Conservation (phyloP, 805 yeast species). For the Ogataea glucozyma region DNA sequence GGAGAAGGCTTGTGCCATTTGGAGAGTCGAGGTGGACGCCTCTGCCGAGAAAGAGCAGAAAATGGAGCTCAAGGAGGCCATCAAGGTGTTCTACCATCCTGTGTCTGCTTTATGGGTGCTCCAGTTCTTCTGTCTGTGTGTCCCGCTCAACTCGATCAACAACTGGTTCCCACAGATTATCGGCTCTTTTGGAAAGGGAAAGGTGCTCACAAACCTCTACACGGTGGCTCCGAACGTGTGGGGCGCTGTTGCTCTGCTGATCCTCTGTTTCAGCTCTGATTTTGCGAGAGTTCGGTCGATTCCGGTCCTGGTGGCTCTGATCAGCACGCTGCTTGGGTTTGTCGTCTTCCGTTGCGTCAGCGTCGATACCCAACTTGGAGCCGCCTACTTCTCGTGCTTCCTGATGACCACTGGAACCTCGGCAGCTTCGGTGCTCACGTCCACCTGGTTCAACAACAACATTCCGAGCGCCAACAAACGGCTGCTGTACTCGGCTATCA, state of each 20-base stretch:
- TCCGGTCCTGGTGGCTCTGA: conserved; percentile 40
- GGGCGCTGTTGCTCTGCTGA: conserved; percentile 46
- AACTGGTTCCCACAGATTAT: conserved; percentile 51
- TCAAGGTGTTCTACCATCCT: conserved; percentile 47
- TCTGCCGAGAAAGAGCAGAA: conserved; percentile 27
- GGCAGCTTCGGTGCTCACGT: conserved; percentile 48
- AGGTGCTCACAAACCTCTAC: conserved; percentile 41
- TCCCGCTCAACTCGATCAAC: conserved; percentile 47
- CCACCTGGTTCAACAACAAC: conserved; percentile 52
- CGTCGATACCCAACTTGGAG: conserved; percentile 33
- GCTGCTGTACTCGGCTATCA: conserved; percentile 47
- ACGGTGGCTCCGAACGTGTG: conserved; percentile 49
- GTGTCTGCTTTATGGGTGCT: conserved; percentile 46
- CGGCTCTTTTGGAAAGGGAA: conserved; percentile 38
- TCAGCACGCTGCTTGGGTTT: conserved; percentile 45
- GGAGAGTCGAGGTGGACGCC: conserved; percentile 45
- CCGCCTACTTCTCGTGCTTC: conserved; percentile 22
- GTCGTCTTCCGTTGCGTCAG: conserved; percentile 47
- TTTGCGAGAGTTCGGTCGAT: conserved; percentile 38
- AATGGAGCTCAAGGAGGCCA: conserved; percentile 41
- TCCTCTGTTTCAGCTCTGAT: conserved; percentile 44
- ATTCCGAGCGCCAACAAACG: conserved; percentile 47
- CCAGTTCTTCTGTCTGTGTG: conserved; percentile 45
- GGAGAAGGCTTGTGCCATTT: conserved; percentile 40
- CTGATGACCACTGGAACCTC: conserved; percentile 49